phyloP scores from a whole-genome alignment of 1,139 yeast species.

The Nakaseomyces uthaithaninus region DNA sequence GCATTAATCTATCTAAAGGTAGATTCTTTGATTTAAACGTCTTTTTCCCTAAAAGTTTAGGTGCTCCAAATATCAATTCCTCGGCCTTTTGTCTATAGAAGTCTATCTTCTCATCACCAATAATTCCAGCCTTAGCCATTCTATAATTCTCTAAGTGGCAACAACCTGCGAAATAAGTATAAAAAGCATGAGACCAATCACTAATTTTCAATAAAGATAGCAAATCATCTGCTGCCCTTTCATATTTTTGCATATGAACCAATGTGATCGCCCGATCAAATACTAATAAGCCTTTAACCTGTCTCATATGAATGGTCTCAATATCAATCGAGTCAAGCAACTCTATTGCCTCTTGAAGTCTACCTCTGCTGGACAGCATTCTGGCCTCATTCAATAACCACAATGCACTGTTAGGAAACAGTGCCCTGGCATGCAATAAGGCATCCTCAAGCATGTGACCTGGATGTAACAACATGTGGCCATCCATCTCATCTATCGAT shows the following conservation, averaged over 20 bases:
- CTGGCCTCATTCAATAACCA: conserved; percentile 92
- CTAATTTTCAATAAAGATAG: conserved; percentile 61
- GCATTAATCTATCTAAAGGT: conserved; percentile 82
- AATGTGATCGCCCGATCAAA: conserved; percentile 81
- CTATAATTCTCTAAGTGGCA: conserved; percentile 78
- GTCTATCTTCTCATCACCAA: conserved; percentile 37
- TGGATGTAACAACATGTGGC: conserved; percentile 44
- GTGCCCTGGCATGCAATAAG: conserved; percentile 52
- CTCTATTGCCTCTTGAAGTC: conserved; percentile 56
- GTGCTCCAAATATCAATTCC: conserved; percentile 57
- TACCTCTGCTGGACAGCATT: conserved; percentile 71
- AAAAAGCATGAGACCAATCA: conserved; percentile 88
- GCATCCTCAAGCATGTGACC: conserved; percentile 43
- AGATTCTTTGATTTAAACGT: conserved; percentile 71
- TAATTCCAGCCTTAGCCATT: conserved; percentile 45
- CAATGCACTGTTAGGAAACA: conserved; percentile 81
- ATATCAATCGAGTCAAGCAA: conserved; percentile 68
- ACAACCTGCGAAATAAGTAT: conserved; percentile 76
- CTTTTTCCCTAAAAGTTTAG: conserved; percentile 53
- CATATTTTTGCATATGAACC: conserved; percentile 68
- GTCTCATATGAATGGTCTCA: conserved; percentile 70
- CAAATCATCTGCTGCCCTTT: conserved; percentile 72
- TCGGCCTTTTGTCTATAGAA: conserved; percentile 53
- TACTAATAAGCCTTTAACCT: conserved; percentile 76
- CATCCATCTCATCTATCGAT: conserved; percentile 31